These are phyloP conservation scores for Spergularia azorica DNA, from an alignment of 179 eudicot species.

Conservation along the genomic window DNA sequence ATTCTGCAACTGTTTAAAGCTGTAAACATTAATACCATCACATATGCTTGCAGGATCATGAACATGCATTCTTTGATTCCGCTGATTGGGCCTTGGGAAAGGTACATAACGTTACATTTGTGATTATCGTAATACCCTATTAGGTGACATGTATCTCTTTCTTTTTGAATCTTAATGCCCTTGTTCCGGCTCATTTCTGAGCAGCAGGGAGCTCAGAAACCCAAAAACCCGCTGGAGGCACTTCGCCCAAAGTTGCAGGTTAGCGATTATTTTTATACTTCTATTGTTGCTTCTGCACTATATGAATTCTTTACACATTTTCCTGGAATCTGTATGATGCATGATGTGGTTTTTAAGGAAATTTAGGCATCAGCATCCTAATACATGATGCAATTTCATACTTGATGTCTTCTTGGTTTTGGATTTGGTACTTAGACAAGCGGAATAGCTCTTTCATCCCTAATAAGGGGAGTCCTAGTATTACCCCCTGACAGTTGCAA, in stretches of 20 bases:
- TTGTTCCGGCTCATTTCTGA: constrained; percentile 16
- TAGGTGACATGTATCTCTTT: neutral
- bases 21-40: constrained; percentile 6
- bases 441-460: too few relatives aligned
- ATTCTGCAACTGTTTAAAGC: neutral
- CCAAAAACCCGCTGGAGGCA: constrained; percentile 79
- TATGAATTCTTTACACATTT: too few relatives aligned
- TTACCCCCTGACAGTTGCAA: too few relatives aligned
- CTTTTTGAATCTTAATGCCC: neutral
- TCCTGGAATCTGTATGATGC: too few relatives aligned
- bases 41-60: constrained; percentile 58
- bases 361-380: too few relatives aligned
- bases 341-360: too few relatives aligned
- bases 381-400: too few relatives aligned
- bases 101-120: constrained; percentile 35
- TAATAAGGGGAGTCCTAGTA: neutral
- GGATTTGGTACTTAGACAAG: too few relatives aligned
- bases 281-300: too few relatives aligned
- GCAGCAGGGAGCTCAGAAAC: constrained; percentile 68
- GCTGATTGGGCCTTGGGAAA: constrained; percentile 89
- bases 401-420: too few relatives aligned
- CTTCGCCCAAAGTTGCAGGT: constrained; percentile 93
- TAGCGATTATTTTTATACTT: neutral
- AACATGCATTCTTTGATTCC: constrained; percentile 81
- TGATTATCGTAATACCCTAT: neutral